Conservation (phyloP, 2,329 filamentous ascomycete species). For the Paradendryphiella salina region DNA sequence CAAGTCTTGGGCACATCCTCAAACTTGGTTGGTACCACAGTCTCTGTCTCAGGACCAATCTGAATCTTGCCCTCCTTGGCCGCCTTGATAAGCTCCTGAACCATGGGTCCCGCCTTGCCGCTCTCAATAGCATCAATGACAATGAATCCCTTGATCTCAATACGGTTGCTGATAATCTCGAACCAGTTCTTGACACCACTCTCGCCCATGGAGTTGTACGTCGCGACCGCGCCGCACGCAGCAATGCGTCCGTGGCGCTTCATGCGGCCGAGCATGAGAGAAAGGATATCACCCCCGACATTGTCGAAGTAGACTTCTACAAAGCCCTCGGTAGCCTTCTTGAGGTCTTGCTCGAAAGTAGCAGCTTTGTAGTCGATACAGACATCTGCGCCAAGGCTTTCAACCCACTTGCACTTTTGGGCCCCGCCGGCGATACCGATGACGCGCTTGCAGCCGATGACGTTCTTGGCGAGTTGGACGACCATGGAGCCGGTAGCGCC, state of each 20-base stretch:
- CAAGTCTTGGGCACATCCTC: conserved; percentile 56
- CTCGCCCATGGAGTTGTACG: conserved; percentile 47
- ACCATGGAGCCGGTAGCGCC: conserved; percentile 76
- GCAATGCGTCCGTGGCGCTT: conserved; percentile 49
- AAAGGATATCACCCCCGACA: conserved; percentile 55
- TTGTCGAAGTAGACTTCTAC: conserved; percentile 59
- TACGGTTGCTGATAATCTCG: conserved; percentile 48
- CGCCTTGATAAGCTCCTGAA: conserved; percentile 30
- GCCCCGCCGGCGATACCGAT: conserved; percentile 58
- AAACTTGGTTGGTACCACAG: conserved; percentile 52
- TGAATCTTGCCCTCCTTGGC: conserved; percentile 54
- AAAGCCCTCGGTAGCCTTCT: conserved; percentile 53
- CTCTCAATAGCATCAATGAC: conserved; percentile 46
- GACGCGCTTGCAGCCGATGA: conserved; percentile 53
- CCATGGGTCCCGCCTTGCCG: conserved; percentile 33
- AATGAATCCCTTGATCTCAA: conserved; percentile 52
- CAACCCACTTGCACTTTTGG: conserved; percentile 58
- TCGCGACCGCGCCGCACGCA: conserved; percentile 51
- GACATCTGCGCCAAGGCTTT: conserved; percentile 56
- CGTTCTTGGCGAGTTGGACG: conserved; percentile 58
- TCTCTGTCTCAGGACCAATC: conserved; percentile 52
- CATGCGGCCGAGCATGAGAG: conserved; percentile 52
- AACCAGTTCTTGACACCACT: conserved; percentile 50
- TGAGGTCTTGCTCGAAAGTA: conserved; percentile 53
- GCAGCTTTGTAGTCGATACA: conserved; percentile 60